Evolutionary conservation across 2,329 filamentous ascomycete species (phyloP), one percentile per base, ranked within the genome.

Genomic region (Exutisphaerella laricina): DNA sequence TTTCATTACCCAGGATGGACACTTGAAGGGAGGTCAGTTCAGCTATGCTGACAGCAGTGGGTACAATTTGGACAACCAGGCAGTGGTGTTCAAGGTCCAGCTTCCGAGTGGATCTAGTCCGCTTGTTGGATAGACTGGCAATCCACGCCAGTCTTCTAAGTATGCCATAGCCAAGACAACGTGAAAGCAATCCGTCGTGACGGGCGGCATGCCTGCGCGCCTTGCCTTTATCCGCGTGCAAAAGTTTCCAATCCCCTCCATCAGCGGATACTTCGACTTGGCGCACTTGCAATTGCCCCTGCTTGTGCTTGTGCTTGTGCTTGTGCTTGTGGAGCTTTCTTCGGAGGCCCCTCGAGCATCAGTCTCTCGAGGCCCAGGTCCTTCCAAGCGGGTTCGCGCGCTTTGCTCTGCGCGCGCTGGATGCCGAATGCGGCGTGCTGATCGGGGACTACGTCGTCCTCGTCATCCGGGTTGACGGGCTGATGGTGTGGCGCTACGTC

Each of bases 351-450:
- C 48, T 77, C 75, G 28, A 70, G 74, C 78, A 89, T 81, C 58
- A 92, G 69, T 45, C 80, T 77, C 4, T 72, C 73, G n/a, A 92
- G 69, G 0, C 85, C 84, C 5, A 90, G 67, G 59, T 92, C 86
- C 60, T 82, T 83, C 86, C 86, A 94, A 5, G 80, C 80, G 1
- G 83, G 74, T 66, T 88, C 84, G 57, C 75, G 77, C 55, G 72
- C 74, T 51, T 77, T 76, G 67, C 88, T 83, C 12, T 85, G 89
- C 7, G 86, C 86, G 54, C 84, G 78, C 64, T 86, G 80, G 57
- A 94, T 92, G 28, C 86, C 87, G 62, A 92, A 92, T 0, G 86
- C 87, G 9, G 86, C 86, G 61, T 92, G 86, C 67, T 92, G 86
- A 64, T 92, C 85, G 0, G 87, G 86, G 4, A 92, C 86, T 3